A percentile compares a stretch with the other conserved stretches of the same genome.
phyloP scores from a whole-genome alignment of 768 basidiomycete species.

The Omphalotus guepiniiformis region DNA sequence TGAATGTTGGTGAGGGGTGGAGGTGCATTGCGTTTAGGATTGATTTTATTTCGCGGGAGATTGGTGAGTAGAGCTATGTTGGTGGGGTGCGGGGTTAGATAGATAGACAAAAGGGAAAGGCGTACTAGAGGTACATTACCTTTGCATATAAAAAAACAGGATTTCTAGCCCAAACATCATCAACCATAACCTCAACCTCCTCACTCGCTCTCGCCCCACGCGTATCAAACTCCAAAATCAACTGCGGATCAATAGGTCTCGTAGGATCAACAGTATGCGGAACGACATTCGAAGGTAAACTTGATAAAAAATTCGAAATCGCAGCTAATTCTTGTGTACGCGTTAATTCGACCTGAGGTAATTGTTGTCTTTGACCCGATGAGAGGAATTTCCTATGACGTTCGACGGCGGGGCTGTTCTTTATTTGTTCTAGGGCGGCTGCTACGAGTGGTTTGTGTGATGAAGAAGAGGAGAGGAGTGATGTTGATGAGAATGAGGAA shows the following conservation, averaged over 20 bases:
- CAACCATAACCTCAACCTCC: constrained; percentile 56
- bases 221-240: constrained; percentile 81
- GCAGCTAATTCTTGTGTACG: constrained; percentile 68
- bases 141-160: constrained; percentile 76
- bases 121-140: constrained; percentile 31
- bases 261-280: constrained; percentile 61
- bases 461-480: constrained; percentile 29
- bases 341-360: constrained; percentile 45
- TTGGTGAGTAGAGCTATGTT: constrained; percentile 54
- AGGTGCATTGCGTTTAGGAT: constrained; percentile 54
- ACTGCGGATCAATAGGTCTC: constrained; percentile 68
- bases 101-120: background rate
- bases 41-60: constrained; percentile 62
- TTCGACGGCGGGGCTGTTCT: constrained; percentile 18
- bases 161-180: constrained; percentile 67
- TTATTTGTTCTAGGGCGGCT: constrained; percentile 28
- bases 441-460: constrained; percentile 15
- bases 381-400: constrained; percentile 15
- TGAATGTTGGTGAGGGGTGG: constrained; percentile 56
- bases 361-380: too few species aligned
- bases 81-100: constrained; percentile 9
- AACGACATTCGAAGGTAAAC: constrained; percentile 71
- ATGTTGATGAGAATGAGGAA: constrained; percentile 25
- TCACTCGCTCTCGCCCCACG: constrained; percentile 54
- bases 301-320: constrained; percentile 66